Evolutionary conservation across 306 rosid species (phyloP), one percentile per base, ranked within the genome.

Genomic region (Glycine latifolia): DNA sequence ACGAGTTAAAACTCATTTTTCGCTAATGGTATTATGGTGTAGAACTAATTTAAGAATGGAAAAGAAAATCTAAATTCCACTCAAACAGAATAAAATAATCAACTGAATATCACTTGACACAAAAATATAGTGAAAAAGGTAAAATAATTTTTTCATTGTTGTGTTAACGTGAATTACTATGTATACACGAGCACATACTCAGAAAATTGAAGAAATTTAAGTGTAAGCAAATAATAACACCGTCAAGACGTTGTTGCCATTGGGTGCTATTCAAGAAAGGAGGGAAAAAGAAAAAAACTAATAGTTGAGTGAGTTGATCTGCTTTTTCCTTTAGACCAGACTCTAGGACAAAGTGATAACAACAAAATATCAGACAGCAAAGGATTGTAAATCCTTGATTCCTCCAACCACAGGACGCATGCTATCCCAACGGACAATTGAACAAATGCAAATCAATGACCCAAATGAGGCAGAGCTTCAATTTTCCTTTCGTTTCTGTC

Each of bases 321-420:
- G 31, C 31, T 26, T 26, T 26, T 26, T 26, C 31, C 31, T 26
- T 26, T 26, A 26, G 31, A 26, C 31, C 31, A 26, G 31, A 26
- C 7, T 78, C 9, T 53, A 37, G 56, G 79, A 86, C 82, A 79
- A 79, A 47, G 69, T 71, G 79, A 60, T 48, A 53, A 66, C 68
- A 78, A 26, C 31, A 74, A 77, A 26, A 60, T 17, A 52, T 67
- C 33, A 50, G 35, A 76, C 9, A 69, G 13, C 53, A 39, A 46
- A 70, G 52, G 72, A 74, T 26, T 26, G 31, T 26, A 26, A 26
- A 26, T 26, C 31, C 31, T 1, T 49, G 56, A 78, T 58, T 67
- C 44, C 49, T 41, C 48, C 80, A 60, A 43, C 81, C 69, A 50
- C 31, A 26, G 31, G 67, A 16, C 37, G 16, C 67, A 13, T 15